Conservation (phyloP, 176 grass and related monocot species). For the Pontederia paniculata region DNA sequence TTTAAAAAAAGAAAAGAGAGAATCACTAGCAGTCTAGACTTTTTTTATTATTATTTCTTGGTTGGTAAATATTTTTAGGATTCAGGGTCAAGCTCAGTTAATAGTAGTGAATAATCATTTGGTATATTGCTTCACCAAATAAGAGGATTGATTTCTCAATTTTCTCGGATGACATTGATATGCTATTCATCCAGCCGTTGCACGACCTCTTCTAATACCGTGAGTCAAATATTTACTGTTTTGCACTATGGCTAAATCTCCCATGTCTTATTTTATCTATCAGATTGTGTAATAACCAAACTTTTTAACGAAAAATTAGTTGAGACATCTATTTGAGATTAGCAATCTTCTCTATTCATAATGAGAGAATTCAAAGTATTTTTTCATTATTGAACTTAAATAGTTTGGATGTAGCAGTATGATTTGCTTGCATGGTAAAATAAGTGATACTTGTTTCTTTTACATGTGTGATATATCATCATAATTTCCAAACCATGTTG, state of each 20-base stretch:
- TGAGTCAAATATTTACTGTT: no score
- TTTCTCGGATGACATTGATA: constrained; percentile 61
- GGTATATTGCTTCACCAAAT: constrained; percentile 86
- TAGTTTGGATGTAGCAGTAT: background rate
- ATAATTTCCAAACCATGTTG: background rate
- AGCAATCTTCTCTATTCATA: no score
- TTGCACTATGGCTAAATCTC: no score
- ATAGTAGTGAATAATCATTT: constrained; percentile 22
- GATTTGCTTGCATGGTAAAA: no score
- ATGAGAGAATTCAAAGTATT: no score
- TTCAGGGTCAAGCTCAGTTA: constrained; percentile 59
- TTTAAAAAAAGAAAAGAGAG: no score
- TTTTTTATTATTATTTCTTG: no score
- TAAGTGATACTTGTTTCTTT: background rate
- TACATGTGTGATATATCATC: background rate
- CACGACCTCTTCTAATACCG: constrained; percentile 63
- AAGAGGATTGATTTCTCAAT: constrained; percentile 61
- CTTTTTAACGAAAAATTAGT: background rate
- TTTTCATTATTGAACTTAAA: no score
- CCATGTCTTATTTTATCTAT: background rate
- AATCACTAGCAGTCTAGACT: no score
- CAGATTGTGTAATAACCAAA: no score
- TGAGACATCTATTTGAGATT: background rate
- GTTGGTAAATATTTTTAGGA: constrained; percentile 26
- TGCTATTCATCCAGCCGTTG: constrained; percentile 75